Base-by-base conservation (phyloP, 1,284 basidiomycete genomes). In the Cystobasidium sp. region DNA sequence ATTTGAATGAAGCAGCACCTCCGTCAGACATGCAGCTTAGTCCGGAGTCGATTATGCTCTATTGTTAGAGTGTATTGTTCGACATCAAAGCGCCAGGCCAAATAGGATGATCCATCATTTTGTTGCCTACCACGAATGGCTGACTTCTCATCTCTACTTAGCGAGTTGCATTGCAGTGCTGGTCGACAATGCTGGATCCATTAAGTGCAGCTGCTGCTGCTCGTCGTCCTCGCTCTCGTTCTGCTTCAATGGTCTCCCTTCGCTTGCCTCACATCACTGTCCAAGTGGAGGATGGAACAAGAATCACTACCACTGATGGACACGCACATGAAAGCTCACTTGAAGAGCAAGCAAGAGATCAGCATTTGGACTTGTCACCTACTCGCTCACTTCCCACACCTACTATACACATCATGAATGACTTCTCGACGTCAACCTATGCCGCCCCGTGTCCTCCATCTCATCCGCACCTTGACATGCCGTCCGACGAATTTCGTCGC, bases 331-430 rank as follows among this genome's bases (percentile, higher is more conserved):
- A 31, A 5, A 31, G 31, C 31, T 31, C 31, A 31, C 31, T 31
- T 31, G 31, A 31, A 31, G 31, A 31, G 5, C 31, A 56, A 18
- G 53, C 53, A 31, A 56, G 14, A 56, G 24, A 56, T 8, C 22
- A 24, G 18, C 12, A 31, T 1, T 12, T 24, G 6, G 53, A 56
- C 39, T 12, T 56, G 53, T 37, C 8, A 10, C 20, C 24, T 24
- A 31, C 22, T 37, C 53, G 22, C 53, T 56, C 22, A 56, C 22
- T 56, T 12, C 53, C 53, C 6, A 37, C 53, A 14, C 59, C 59
- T 10, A 61, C 59, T 61, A 61, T 61, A 12, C 59, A 61, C 59
- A 44, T 61, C 39, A 44, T 61, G 39, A 22, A 61, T 9, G 22
- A 31, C 6, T 59, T 59, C 43, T 16, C 39, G 5, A 44, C 10